A percentile compares a stretch with the other conserved stretches of the same genome.
Conservation (phyloP, 257 asterid genomes). For the Vinca minor region DNA sequence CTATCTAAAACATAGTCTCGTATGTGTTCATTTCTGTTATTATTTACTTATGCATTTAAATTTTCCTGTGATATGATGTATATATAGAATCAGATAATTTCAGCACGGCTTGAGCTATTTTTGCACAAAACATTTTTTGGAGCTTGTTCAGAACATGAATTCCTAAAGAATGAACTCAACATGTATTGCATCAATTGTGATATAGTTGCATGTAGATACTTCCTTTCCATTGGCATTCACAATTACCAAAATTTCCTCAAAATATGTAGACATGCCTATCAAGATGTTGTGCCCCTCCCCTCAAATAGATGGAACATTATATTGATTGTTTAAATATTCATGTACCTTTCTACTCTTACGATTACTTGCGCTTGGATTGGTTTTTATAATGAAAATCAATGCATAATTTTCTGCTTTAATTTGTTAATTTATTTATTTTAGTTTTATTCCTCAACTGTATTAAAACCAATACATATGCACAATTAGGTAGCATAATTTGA, state of each 20-base stretch:
- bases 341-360: no score
- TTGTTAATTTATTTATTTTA: no score
- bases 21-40: no score
- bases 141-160: no score
- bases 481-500: no score
- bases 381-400: no score
- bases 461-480: no score
- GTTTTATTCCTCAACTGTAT: no score
- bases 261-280: slow-evolving; percentile 9
- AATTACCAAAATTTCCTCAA: not conserved
- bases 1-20: no score
- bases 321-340: no score
- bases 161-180: slow-evolving; percentile 4
- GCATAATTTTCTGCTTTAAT: no score
- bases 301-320: not conserved
- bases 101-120: not conserved
- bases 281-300: slow-evolving; percentile 11
- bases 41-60: not conserved
- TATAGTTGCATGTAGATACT: not conserved
- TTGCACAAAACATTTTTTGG: slow-evolving; percentile 1
- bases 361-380: no score
- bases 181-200: slow-evolving; percentile 5
- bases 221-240: not conserved
- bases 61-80: not conserved
- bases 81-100: not conserved